Evolutionary conservation across 192 early-diverging fungal genomes (phyloP), one percentile per base, ranked within the genome.

Genomic region (Backusella parvicylindrica): DNA sequence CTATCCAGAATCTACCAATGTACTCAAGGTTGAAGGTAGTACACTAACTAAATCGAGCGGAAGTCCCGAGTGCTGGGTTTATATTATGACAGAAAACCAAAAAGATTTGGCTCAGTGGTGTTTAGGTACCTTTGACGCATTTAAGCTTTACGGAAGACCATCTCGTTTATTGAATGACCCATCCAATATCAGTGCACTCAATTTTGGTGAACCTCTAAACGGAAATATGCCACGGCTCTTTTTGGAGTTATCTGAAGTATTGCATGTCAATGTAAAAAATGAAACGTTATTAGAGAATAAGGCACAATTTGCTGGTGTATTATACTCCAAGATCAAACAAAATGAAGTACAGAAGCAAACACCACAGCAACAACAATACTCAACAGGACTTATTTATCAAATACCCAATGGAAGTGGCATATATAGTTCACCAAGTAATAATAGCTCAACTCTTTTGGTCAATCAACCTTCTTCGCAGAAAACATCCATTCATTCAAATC

Each of bases 71-170:
- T 28, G 53, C 53, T 60, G 53, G 53, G 73, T 73, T 15, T 33
- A 79, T 18, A 23, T 84, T 1, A 83, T 81, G 80, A 36, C 83
- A 2, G 64, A 77, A 2, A 64, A 74, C 13, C 65, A 65, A 13
- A 77, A 77, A 35, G 82, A 86, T 50, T 67, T 86, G 71, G 69
- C 74, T 15, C 72, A 81, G 73, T 84, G 83, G 78, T 33, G 85
- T 26, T 38, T 85, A 11, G 82, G 70, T 15, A 74, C 79, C n/a
- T 85, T 68, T 40, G 81, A 84, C 65, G 69, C 76, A 21, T 86
- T 86, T 41, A 82, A 84, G 64, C 47, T 86, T 7, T 85, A 86
- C 71, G 85, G 84, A 28, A 63, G 82, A 72, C 84, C 84, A 40
- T 68, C 78, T 8, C 50, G 71, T 35, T 68, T 81, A 28, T 71